Evolutionary conservation across 2,329 filamentous ascomycete species (phyloP).

Genomic region (Cytospora leucostoma): DNA sequence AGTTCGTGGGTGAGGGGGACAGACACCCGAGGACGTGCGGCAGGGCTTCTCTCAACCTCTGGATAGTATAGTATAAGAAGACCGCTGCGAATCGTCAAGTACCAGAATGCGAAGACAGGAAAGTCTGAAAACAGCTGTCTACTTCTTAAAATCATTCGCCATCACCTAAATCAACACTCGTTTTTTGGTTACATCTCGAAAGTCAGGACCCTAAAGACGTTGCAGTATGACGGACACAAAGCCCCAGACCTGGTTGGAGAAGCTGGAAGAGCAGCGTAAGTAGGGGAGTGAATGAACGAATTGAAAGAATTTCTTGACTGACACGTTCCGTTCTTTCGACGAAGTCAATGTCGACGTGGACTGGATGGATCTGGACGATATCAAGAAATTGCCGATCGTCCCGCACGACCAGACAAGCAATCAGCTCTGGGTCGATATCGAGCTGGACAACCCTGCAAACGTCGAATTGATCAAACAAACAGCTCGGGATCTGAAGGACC

Average conservation of each 20-base stretch:
- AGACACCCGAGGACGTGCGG: background rate
- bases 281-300: background rate
- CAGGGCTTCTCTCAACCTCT: background rate
- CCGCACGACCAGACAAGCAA: conserved; percentile 54
- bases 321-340: background rate
- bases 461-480: conserved; percentile 44
- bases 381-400: conserved; percentile 45
- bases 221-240: background rate
- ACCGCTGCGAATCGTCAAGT: background rate
- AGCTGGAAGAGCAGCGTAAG: conserved; percentile 45
- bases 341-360: conserved; percentile 54
- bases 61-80: background rate
- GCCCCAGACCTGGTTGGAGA: conserved; percentile 43
- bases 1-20: background rate
- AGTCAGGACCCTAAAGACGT: background rate
- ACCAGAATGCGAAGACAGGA: background rate
- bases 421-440: conserved; percentile 50
- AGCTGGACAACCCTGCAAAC: conserved; percentile 48
- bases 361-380: conserved; percentile 53
- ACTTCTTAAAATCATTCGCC: background rate
- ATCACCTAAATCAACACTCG: background rate
- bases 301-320: background rate
- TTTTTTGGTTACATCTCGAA: background rate
- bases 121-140: background rate
- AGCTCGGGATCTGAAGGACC: conserved; percentile 45